Evolutionary conservation across 2,329 filamentous ascomycete species (phyloP).

Genomic region (Colletotrichum musae): DNA sequence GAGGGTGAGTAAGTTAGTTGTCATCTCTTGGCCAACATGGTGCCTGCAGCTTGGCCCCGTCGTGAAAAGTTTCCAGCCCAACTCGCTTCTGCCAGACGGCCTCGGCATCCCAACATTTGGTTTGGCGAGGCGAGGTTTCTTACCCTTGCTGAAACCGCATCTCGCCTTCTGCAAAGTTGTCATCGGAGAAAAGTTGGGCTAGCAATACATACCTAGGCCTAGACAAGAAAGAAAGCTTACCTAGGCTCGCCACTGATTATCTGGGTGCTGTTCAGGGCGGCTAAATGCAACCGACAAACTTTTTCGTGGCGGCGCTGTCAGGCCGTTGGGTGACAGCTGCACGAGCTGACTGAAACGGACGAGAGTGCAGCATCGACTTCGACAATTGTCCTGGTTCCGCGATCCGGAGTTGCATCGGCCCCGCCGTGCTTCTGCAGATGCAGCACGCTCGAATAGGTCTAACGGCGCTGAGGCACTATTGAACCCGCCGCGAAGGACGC

Average conservation of each 20-base stretch:
- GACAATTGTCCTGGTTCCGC: constrained; percentile 10
- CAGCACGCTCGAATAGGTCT: constrained; percentile 21
- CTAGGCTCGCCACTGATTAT: too few relatives aligned
- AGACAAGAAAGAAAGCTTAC: too few relatives aligned
- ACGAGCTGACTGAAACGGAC: constrained; percentile 25
- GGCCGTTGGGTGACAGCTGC: constrained; percentile 20
- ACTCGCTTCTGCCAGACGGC: too few relatives aligned
- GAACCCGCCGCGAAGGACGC: not conserved
- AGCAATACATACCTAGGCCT: too few relatives aligned
- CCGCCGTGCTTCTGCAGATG: constrained; percentile 22
- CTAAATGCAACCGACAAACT: not conserved
- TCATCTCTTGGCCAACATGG: constrained; percentile 16
- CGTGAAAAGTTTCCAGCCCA: too few relatives aligned
- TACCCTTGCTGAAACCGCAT: too few relatives aligned
- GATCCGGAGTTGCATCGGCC: constrained; percentile 33
- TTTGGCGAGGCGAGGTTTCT: too few relatives aligned
- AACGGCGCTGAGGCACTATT: constrained; percentile 9
- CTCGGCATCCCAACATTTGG: too few relatives aligned
- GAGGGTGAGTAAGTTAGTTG: constrained; percentile 8
- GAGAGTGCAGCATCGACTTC: constrained; percentile 25
- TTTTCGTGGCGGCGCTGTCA: not conserved
- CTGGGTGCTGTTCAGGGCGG: too few relatives aligned
- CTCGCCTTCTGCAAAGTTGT: too few relatives aligned
- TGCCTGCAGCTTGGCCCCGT: too few relatives aligned
- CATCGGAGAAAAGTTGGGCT: too few relatives aligned